Evolutionary conservation across 805 yeast genomes (phyloP).

Genomic region (Candida jianshihensis): DNA sequence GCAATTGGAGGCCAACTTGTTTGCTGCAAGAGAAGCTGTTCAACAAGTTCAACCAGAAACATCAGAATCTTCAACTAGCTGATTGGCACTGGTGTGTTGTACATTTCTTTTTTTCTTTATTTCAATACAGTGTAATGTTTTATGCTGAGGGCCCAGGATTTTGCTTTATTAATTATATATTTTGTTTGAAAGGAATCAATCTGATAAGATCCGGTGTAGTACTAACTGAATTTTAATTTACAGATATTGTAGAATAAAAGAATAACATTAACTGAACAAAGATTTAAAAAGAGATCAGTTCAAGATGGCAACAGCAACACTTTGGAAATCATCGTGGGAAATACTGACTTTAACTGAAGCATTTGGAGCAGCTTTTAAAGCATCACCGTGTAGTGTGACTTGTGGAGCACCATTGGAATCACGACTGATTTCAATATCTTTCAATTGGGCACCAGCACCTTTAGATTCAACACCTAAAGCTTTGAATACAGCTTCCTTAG

Average conservation of each 20-base stretch:
- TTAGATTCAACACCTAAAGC: conserved; percentile 80
- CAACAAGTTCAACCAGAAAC: background rate
- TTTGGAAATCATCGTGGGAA: conserved; percentile 94
- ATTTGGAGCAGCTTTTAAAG: conserved; percentile 61
- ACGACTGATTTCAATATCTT: conserved; percentile 82
- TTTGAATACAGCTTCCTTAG: conserved; percentile 98
- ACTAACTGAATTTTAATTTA: no score
- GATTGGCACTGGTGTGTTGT: no score
- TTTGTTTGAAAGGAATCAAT: no score
- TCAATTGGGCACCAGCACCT: conserved; percentile 94
- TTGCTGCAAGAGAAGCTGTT: conserved; percentile 12
- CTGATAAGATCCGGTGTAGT: no score
- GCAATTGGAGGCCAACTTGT: conserved; percentile 19
- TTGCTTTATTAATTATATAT: no score
- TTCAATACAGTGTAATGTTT: no score
- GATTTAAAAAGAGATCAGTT: conserved; percentile 11
- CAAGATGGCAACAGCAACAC: conserved; percentile 89
- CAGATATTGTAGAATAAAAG: background rate
- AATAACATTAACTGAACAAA: background rate
- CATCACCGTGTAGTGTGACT: conserved; percentile 72
- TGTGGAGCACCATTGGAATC: conserved; percentile 64
- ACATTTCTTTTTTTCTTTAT: no score
- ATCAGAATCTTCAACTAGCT: no score
- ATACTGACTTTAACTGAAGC: conserved; percentile 82
- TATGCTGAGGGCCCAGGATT: no score